These are phyloP conservation scores for Mariannaea sp. DNA, from an alignment of 2,329 filamentous ascomycete genomes.

Conservation along the genomic window DNA sequence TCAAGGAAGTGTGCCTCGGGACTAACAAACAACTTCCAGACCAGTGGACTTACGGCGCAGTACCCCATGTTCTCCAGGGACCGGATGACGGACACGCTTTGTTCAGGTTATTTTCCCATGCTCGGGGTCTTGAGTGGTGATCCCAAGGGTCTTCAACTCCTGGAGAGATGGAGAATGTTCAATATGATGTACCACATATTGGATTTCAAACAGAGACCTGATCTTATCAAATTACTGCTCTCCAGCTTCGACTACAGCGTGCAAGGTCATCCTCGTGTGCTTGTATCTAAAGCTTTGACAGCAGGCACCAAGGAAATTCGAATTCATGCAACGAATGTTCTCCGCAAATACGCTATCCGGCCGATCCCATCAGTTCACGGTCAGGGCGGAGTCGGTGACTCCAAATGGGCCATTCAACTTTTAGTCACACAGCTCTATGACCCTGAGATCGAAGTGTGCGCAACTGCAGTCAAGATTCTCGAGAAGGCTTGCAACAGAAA, in stretches of 20 bases:
- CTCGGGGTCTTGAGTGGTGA: conserved; percentile 86
- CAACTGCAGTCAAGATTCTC: conserved; percentile 93
- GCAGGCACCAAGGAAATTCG: conserved; percentile 89
- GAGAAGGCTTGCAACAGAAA: conserved; percentile 97
- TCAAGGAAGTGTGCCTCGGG: no score
- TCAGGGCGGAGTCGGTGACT: conserved; percentile 60
- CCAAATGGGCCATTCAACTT: conserved; percentile 94
- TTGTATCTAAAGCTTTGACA: conserved; percentile 92
- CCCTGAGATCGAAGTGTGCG: conserved; percentile 94
- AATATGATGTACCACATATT: conserved; percentile 99
- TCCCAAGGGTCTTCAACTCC: conserved; percentile 79
- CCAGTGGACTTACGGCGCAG: conserved; percentile 76
- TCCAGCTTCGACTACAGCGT: conserved; percentile 91
- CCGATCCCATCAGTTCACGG: conserved; percentile 45
- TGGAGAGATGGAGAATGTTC: conserved; percentile 96
- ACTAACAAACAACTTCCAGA: conserved; percentile 49
- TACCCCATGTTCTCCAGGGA: conserved; percentile 88
- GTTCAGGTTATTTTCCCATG: conserved; percentile 92
- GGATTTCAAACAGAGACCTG: conserved; percentile 86
- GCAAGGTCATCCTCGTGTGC: conserved; percentile 85
- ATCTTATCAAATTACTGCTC: conserved; percentile 86
- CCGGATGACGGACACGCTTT: conserved; percentile 83
- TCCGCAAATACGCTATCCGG: conserved; percentile 81
- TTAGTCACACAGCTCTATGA: conserved; percentile 99
- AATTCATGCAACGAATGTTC: conserved; percentile 83